These are phyloP conservation scores for Hydnomerulius pinastri DNA, from an alignment of 768 basidiomycete species.

Conservation along the genomic window DNA sequence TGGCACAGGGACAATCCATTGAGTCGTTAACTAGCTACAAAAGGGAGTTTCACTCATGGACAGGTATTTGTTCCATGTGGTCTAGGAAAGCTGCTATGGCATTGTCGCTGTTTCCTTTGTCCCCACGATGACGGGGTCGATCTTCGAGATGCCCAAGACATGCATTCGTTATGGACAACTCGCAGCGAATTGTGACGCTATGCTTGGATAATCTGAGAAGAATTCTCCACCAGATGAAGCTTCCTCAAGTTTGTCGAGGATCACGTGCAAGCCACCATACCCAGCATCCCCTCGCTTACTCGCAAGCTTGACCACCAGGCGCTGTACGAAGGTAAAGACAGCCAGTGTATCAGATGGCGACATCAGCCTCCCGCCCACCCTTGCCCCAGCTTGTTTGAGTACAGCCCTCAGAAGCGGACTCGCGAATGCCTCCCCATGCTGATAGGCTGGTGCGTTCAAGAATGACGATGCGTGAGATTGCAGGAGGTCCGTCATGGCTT, in stretches of 20 bases:
- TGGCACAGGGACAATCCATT: background rate
- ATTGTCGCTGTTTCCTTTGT: background rate
- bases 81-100: constrained; percentile 46
- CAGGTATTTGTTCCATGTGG: constrained; percentile 41
- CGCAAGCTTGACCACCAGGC: constrained; percentile 57
- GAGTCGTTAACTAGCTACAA: background rate
- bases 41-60: constrained; percentile 48
- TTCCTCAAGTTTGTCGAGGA: constrained; percentile 39
- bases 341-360: constrained; percentile 64
- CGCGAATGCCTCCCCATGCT: constrained; percentile 40
- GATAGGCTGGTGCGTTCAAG: constrained; percentile 1
- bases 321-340: constrained; percentile 63
- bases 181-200: constrained; percentile 45
- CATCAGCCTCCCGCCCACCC: constrained; percentile 55
- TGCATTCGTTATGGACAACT: constrained; percentile 43
- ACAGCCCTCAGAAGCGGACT: constrained; percentile 82
- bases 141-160: constrained; percentile 36
- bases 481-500: constrained; percentile 52
- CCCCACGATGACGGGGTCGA: background rate
- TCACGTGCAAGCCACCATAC: constrained; percentile 33
- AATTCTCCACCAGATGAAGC: constrained; percentile 31
- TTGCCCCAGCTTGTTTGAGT: constrained; percentile 75
- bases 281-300: constrained; percentile 51
- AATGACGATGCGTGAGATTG: constrained; percentile 12
- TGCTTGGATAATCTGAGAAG: constrained; percentile 35